Conservation (phyloP, 805 yeast genomes). For the Blastobotrys terrestris region DNA sequence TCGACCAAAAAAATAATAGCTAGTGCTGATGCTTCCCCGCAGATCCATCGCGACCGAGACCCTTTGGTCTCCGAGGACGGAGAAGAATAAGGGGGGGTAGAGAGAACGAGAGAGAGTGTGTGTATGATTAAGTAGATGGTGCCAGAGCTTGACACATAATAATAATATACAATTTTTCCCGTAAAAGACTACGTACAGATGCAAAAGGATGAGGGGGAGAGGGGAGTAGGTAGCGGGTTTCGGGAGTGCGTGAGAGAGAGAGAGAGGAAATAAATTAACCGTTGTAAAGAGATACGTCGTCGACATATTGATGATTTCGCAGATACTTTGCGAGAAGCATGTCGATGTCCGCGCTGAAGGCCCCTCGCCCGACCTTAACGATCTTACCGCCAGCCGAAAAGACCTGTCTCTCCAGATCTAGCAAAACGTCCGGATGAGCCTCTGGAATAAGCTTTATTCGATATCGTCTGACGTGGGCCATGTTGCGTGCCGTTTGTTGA, state of each 20-base stretch:
- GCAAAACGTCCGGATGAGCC: background rate
- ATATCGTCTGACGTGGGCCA: background rate
- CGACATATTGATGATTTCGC: constrained; percentile 6
- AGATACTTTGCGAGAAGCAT: constrained; percentile 2
- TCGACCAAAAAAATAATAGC: too few species aligned
- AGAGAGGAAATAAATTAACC: background rate
- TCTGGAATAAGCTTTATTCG: constrained; percentile 6
- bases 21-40: too few species aligned
- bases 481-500: background rate
- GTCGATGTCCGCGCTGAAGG: constrained; percentile 7
- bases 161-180: background rate
- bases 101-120: background rate
- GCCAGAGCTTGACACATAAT: background rate
- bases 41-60: too few species aligned
- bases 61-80: too few species aligned
- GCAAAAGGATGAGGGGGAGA: background rate
- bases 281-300: constrained; percentile 5
- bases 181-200: background rate
- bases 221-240: background rate
- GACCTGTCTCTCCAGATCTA: constrained; percentile 1
- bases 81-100: too few species aligned
- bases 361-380: constrained; percentile 3
- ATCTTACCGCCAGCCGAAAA: constrained; percentile 4
- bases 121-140: background rate
- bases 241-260: too few species aligned